Conservation (phyloP, 1,284 basidiomycete genomes). For the Inonotus obliquus region DNA sequence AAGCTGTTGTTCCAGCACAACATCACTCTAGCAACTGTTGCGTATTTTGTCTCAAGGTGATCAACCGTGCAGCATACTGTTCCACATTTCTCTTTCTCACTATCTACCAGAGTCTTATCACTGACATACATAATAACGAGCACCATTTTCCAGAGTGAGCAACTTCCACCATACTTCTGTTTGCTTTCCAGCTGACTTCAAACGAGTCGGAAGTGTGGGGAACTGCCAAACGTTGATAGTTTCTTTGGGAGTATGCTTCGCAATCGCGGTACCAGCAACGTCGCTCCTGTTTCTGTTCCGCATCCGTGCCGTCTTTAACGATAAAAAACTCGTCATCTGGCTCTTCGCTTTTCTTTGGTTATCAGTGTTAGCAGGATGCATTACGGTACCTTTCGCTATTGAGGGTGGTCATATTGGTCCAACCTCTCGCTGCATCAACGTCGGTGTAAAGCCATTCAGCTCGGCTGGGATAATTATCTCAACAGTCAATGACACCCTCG, state of each 20-base stretch:
- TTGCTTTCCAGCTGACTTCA: background rate
- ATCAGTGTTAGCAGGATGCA: conserved; percentile 6
- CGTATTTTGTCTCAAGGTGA: conserved; percentile 28
- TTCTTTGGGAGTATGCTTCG: conserved; percentile 4
- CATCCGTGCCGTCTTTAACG: conserved; percentile 14
- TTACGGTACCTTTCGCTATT: conserved; percentile 13
- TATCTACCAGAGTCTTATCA: conserved; percentile 4
- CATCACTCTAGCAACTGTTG: conserved; percentile 21
- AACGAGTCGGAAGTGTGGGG: background rate
- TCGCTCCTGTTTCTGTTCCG: conserved; percentile 17
- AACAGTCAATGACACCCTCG: conserved; percentile 1
- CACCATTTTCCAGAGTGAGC: conserved; percentile 16
- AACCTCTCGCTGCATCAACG: background rate
- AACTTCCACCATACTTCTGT: background rate
- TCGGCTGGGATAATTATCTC: background rate
- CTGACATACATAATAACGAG: conserved; percentile 13
- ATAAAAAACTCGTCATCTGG: background rate
- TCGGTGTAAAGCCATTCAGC: conserved; percentile 2
- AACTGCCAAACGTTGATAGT: background rate
- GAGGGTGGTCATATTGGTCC: conserved; percentile 8
- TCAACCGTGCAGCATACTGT: background rate
- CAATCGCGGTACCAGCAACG: conserved; percentile 4
- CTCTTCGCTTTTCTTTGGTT: conserved; percentile 15
- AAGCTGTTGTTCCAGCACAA: conserved; percentile 20
- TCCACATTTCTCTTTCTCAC: background rate